phyloP scores from a whole-genome alignment of 164 flowering plant species.

The Liquidambar formosana region DNA sequence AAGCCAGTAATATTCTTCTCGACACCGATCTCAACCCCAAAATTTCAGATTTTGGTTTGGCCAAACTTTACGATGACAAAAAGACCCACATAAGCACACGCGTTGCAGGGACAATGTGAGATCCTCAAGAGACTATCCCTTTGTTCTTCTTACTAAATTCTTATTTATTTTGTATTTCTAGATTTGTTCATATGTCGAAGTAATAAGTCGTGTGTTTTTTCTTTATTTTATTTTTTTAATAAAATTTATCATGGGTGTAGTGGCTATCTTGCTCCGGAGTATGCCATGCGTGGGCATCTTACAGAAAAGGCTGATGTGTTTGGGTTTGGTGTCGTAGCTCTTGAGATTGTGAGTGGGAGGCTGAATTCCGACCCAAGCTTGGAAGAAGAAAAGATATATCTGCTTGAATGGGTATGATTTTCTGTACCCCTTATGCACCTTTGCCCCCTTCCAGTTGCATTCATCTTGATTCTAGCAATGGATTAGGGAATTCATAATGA shows the following conservation, averaged over 20 bases:
- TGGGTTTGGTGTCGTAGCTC: conserved; percentile 57
- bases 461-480: background rate
- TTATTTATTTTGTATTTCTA: background rate
- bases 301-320: conserved; percentile 65
- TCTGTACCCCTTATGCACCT: background rate
- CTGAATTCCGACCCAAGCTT: conserved; percentile 44
- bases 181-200: background rate
- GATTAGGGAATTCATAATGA: background rate
- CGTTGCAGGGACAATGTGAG: conserved; percentile 71
- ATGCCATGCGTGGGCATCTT: conserved; percentile 64
- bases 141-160: background rate
- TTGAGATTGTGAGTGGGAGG: conserved; percentile 62
- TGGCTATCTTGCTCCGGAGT: conserved; percentile 66
- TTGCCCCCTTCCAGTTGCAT: background rate
- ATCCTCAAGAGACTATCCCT: background rate
- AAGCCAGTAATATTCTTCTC: conserved; percentile 79
- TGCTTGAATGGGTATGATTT: conserved; percentile 55
- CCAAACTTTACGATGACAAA: conserved; percentile 65
- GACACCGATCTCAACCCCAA: conserved; percentile 59
- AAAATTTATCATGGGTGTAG: conserved; percentile 32
- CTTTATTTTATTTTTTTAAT: no score
- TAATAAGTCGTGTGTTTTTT: background rate
- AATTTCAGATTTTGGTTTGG: conserved; percentile 74
- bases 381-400: conserved; percentile 41
- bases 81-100: conserved; percentile 66